Evolutionary conservation across 441 rosid genomes (phyloP), one percentile per base, ranked within the genome.

Genomic region (Pelargonium myrrhifolium): DNA sequence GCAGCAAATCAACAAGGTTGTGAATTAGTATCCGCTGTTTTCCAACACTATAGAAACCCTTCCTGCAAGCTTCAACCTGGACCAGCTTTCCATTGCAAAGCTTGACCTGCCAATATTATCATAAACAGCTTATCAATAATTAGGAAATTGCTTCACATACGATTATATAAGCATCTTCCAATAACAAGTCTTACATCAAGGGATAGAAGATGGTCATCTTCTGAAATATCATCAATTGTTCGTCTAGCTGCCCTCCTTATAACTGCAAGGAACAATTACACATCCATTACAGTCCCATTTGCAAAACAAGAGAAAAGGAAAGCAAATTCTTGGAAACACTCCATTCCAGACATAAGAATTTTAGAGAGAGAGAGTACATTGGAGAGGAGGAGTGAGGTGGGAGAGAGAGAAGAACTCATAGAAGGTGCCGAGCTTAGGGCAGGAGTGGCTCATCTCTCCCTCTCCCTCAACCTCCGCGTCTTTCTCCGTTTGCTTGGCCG

Each of bases 141-240:
- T 3, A 5, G 35, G 22, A 5, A 12, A 68, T 43, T 12, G 22
- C 53, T 17, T 12, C 10, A 56, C 15, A 37, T 14, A 45, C 35
- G 21, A 61, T n/a, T 1, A 31, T 15, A 6, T 40, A 47, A 7
- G 6, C 18, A 62, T 39, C 9, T 47, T 35, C 21, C 0, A 11
- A 6, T 17, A 26, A 17, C 21, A 62, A 24, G 22, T 14, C 80
- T 78, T 79, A 95, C 99, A 70, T 95, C 95, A 22, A 95, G 79
- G 56, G 98, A 95, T 75, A 95, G 84, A 37, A 95, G 81, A 83
- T 92, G 98, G 75, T 89, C 96, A 6, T 86, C 90, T 65, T 61
- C 74, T 1, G 81, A 65, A 72, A 92, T 77, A 73, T 85, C 97
- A 63, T 86, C 88, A 12, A 71, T 71, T 1, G 78, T 75, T 76